Conservation (phyloP, 2,329 filamentous ascomycete species). For the Trichoderma gracile region DNA sequence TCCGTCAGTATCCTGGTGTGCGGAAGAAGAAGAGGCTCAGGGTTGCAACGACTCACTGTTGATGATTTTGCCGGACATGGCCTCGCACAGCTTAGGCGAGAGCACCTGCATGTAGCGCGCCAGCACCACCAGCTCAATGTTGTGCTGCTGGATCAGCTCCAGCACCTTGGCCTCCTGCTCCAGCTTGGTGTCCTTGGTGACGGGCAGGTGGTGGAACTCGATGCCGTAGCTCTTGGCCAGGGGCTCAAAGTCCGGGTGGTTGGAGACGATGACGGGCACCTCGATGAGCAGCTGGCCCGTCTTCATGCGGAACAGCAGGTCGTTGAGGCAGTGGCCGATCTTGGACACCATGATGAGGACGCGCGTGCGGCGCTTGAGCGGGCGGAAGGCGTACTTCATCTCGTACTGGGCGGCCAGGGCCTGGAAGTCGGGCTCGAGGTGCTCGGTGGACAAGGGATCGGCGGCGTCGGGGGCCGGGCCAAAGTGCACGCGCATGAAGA, state of each 20-base stretch:
- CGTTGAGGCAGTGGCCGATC: conserved; percentile 83
- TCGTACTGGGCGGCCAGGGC: conserved; percentile 61
- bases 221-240: conserved; percentile 74
- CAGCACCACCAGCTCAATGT: conserved; percentile 76
- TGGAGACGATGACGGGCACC: conserved; percentile 70
- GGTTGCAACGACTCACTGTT: conserved; percentile 47
- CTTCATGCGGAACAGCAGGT: conserved; percentile 77
- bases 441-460: conserved; percentile 44
- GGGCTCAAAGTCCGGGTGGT: conserved; percentile 71
- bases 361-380: conserved; percentile 67
- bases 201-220: conserved; percentile 77
- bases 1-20: background rate
- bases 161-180: conserved; percentile 72
- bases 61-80: conserved; percentile 85
- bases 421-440: conserved; percentile 58
- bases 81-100: conserved; percentile 69
- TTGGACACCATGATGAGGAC: conserved; percentile 89
- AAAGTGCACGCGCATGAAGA: conserved; percentile 90
- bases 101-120: conserved; percentile 89
- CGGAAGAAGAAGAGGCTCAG: background rate
- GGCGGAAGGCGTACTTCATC: conserved; percentile 72
- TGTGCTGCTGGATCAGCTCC: conserved; percentile 66
- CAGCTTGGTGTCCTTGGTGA: conserved; percentile 74
- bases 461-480: conserved; percentile 54
- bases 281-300: conserved; percentile 74